Base-by-base conservation (phyloP, 2,329 filamentous ascomycete genomes). In the Aspergillus awamori region DNA sequence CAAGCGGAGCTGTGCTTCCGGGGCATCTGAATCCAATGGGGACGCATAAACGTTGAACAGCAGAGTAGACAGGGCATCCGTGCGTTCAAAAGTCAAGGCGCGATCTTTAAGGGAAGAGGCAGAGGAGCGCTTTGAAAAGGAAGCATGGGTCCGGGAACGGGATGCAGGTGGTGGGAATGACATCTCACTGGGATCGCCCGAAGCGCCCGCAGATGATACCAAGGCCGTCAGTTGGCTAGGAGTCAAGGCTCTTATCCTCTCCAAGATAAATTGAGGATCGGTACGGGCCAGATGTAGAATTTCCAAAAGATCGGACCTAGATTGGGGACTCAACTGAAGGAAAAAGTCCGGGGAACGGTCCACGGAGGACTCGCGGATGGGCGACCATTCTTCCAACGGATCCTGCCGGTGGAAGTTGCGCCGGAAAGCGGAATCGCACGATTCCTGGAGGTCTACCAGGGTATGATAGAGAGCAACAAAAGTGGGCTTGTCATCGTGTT, bases 21-120 rank as follows among this genome's bases (percentile, higher is more conserved):
- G 85, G 67, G 91, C 92, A 76, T 93, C 89, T 53, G 90, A 89
- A 28, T 90, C 91, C 63, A 91, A 86, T 17, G 91, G 93, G 73
- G 93, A 92, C 76, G 92, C 91, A 82, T 96, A 97, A 74, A 92
- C 90, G 67, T 92, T 94, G 79, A 95, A 91, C 63, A 97, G 86
- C 66, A 97, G 84, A 60, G 90, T 89, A 63, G 92, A 93, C 53
- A 97, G 82, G 8, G 93, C 89, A 74, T 96, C 92, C 72, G 93
- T 91, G 70, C 93, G 86, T 77, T 97, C 92, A 74, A 97, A 96
- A 55, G 91, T 93, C 69, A 96, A 82, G 64, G 95, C 86, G 71
- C 91, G 88, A 75, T 96, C 92, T 70, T 96, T 89, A 62, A 84
- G 81, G 65, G 79, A 75, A 67, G 80, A 77, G 53, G 80, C 77